Conservation (phyloP, 768 basidiomycete species). For the Floccularia luteovirens region DNA sequence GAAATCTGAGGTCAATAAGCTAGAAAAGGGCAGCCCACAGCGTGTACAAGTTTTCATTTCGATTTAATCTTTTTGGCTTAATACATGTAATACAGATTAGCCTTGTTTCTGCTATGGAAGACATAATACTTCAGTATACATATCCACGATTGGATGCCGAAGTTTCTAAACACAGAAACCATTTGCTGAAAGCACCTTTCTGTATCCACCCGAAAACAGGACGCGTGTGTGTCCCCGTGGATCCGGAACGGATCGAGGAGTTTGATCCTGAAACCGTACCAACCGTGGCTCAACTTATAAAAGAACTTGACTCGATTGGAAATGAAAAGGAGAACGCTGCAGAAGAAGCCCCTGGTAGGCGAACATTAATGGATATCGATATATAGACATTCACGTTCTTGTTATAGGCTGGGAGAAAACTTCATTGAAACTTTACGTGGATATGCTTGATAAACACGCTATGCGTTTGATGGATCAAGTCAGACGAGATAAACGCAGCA, state of each 20-base stretch:
- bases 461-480: slow-evolving; percentile 48
- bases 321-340: slow-evolving; percentile 19
- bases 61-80: slow-evolving; percentile 2
- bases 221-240: slow-evolving; percentile 89
- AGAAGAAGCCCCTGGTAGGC: slow-evolving; percentile 40
- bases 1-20: slow-evolving; percentile 26
- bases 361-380: slow-evolving; percentile 3
- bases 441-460: slow-evolving; percentile 79
- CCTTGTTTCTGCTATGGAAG: slow-evolving; percentile 58
- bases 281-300: slow-evolving; percentile 76
- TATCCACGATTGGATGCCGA: slow-evolving; percentile 96
- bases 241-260: slow-evolving; percentile 62
- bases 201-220: slow-evolving; percentile 97
- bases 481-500: slow-evolving; percentile 37
- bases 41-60: slow-evolving; percentile 21
- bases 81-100: slow-evolving; percentile 14
- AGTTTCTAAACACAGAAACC: slow-evolving; percentile 95
- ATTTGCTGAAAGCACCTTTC: slow-evolving; percentile 96
- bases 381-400: slow-evolving; percentile 2
- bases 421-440: slow-evolving; percentile 82
- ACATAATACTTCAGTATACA: slow-evolving; percentile 87
- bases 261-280: slow-evolving; percentile 87
- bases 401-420: slow-evolving; percentile 76
- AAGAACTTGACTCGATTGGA: slow-evolving; percentile 56
- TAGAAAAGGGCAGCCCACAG: slow-evolving; percentile 18